phyloP scores from a whole-genome alignment of 2,329 filamentous ascomycete genomes.

The Trichophyton rubrum region DNA sequence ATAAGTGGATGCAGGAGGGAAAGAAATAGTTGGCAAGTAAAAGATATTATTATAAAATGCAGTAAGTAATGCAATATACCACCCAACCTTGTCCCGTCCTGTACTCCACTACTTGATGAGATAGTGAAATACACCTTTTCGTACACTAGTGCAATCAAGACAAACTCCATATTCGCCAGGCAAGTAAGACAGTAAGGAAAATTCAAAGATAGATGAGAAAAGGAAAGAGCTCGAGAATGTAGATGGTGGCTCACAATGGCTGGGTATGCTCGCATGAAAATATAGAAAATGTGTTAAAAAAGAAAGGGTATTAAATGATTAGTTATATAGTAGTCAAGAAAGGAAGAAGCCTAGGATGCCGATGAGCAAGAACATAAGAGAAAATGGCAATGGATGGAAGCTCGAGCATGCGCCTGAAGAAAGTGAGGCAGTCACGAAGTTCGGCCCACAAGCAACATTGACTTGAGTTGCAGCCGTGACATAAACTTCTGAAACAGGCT shows the following conservation, averaged over 20 bases:
- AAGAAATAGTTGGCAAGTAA: too few species aligned
- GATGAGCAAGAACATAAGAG: not conserved
- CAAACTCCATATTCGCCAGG: not conserved
- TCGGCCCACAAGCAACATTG: constrained; percentile 49
- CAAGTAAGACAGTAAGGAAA: not conserved
- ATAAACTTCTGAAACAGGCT: constrained; percentile 59
- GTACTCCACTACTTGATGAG: not conserved
- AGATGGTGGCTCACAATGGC: not conserved
- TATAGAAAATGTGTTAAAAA: not conserved
- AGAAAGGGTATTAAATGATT: not conserved
- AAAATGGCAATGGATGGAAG: not conserved
- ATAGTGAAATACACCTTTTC: not conserved
- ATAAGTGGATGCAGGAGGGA: too few species aligned
- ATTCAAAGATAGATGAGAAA: not conserved
- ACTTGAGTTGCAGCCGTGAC: constrained; percentile 57
- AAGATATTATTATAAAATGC: too few species aligned
- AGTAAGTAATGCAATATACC: too few species aligned
- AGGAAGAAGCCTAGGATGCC: not conserved
- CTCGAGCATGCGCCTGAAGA: not conserved
- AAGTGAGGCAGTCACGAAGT: constrained; percentile 32
- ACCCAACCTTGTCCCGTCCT: not conserved
- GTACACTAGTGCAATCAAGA: not conserved
- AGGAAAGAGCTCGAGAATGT: not conserved
- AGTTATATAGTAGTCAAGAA: not conserved
- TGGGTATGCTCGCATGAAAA: not conserved